Evolutionary conservation across 768 basidiomycete species (phyloP), one percentile per base, ranked within the genome.

Genomic region (Psilocybe cyanescens): DNA sequence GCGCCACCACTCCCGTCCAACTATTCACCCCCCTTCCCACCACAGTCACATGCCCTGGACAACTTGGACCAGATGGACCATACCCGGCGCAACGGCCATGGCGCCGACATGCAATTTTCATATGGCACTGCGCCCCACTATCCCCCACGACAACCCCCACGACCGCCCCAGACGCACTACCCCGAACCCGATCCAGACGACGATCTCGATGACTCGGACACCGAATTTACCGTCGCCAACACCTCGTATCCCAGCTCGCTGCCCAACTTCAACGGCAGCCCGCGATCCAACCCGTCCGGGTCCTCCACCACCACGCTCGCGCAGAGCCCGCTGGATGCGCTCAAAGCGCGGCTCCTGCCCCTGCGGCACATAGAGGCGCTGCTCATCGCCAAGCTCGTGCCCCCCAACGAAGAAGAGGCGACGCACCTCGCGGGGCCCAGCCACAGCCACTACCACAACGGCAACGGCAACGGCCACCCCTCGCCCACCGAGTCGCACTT

Each of bases 301-400:
- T 67, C 70, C 8, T 65, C 65, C 17, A 67, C 70, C 1, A 61
- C 64, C 30, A 65, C 70, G 3, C 67, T 72, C 66, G 51, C 67
- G 60, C 64, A 68, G 58, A 57, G 72, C 9, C 73, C 77, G 0
- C 76, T 91, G 44, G 84, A 89, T 47, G 81, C 84, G 5, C 77
- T 92, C 53, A 83, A 82, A 65, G 70, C 81, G 70, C 87, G 87
- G 31, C 81, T 93, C 12, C 77, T 80, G 1, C 90, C 91, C 3
- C 83, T 94, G 41, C 81, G 79, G 7, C 90, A 89, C 68, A 80
- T 91, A 48, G 92, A 93, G 67, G 79, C 83, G 0, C 79, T 89
- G 8, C 81, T 93, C 55, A 82, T 92, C 41, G 85, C 87, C 8
- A 88, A 83, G 65, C 81, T 94, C 12, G 85, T 91, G 0, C 89